Evolutionary conservation across 2,329 filamentous ascomycete species (phyloP).

Genomic region (Fusarium haematococcum): DNA sequence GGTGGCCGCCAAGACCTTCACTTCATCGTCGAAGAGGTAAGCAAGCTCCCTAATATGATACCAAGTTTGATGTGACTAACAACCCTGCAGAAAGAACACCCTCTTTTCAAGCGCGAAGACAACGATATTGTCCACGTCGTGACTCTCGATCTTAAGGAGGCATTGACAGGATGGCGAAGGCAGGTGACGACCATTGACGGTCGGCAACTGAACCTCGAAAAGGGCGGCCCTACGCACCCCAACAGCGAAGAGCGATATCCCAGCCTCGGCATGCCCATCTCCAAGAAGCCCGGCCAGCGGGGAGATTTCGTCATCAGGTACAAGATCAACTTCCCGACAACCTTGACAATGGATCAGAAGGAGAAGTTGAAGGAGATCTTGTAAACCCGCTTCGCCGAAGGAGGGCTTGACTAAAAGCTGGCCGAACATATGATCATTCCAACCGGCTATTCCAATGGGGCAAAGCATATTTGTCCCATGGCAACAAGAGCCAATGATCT

Average conservation of each 20-base stretch:
- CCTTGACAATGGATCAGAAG: constrained; percentile 83
- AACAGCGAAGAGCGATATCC: constrained; percentile 86
- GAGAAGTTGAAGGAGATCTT: constrained; percentile 83
- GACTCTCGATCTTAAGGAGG: constrained; percentile 90
- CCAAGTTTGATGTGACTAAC: constrained; percentile 53
- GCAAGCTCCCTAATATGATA: constrained; percentile 41
- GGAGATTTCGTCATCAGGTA: constrained; percentile 92
- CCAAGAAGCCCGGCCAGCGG: constrained; percentile 85
- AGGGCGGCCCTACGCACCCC: constrained; percentile 86
- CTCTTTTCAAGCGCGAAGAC: constrained; percentile 85
- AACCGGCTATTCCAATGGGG: background rate
- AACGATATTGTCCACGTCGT: constrained; percentile 86
- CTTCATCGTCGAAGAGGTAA: constrained; percentile 93
- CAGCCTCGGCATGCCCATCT: constrained; percentile 90
- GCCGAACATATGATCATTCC: background rate
- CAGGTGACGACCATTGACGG: constrained; percentile 96
- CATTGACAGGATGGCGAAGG: constrained; percentile 91
- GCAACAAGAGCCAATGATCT: background rate
- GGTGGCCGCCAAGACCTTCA: constrained; percentile 95
- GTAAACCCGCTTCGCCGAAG: constrained; percentile 47
- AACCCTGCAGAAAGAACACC: constrained; percentile 79
- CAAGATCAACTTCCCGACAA: constrained; percentile 91
- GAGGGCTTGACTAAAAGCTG: background rate
- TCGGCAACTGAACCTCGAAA: constrained; percentile 83
- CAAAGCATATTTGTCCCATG: background rate